Conservation (phyloP, 1,284 basidiomycete species). For the Cryptococcus sp. region DNA sequence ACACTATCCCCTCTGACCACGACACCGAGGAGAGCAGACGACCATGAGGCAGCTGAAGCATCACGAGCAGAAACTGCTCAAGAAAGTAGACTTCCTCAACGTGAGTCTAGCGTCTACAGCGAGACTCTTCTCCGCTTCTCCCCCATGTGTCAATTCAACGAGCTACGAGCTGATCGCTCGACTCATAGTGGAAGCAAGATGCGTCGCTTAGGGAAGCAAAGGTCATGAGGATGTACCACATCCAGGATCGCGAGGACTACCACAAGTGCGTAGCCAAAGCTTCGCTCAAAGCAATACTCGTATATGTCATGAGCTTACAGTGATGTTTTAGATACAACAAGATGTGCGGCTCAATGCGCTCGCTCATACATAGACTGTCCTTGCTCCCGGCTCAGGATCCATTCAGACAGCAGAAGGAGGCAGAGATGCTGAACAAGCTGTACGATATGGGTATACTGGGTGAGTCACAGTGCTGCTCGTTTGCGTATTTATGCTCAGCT, state of each 20-base stretch:
- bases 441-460: conserved; percentile 94
- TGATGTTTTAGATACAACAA: conserved; percentile 78
- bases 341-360: conserved; percentile 83
- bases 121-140: not conserved
- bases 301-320: conserved; percentile 7
- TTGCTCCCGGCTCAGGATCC: conserved; percentile 88
- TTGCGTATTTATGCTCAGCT: not conserved
- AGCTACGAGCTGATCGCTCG: not conserved
- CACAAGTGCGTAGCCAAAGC: conserved; percentile 68
- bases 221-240: conserved; percentile 93
- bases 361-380: conserved; percentile 83
- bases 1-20: not conserved
- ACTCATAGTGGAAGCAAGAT: conserved; percentile 92
- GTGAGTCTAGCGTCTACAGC: conserved; percentile 60
- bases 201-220: conserved; percentile 87
- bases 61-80: conserved; percentile 90
- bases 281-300: not conserved
- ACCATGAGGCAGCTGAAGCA: conserved; percentile 90
- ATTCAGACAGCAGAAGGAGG: conserved; percentile 82
- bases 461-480: conserved; percentile 21
- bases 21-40: conserved; percentile 3
- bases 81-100: conserved; percentile 91
- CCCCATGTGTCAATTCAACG: not conserved
- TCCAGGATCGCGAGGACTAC: conserved; percentile 93
- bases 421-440: conserved; percentile 84